Percentiles rank a stretch among this genome's conserved stretches.
Evolutionary conservation across 306 rosid species (phyloP).

Genomic region (Inga oerstediana): DNA sequence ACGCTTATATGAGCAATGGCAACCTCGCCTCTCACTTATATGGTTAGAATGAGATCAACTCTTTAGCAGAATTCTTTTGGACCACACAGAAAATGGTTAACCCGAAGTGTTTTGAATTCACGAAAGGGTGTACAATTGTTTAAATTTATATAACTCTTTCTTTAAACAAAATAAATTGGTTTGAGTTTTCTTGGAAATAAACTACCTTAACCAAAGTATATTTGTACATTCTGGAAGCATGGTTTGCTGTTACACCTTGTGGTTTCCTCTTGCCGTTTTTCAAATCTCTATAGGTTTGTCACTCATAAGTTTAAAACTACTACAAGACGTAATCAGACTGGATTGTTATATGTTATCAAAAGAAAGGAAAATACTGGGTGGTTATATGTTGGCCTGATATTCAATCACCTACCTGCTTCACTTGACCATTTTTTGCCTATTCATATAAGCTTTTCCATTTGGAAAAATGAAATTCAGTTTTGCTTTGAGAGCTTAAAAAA

Average conservation of each 20-base stretch:
- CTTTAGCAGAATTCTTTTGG: slow-evolving; percentile 12
- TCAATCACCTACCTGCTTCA: slow-evolving; percentile 11
- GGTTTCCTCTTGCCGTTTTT: too few relatives aligned
- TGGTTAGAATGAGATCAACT: slow-evolving; percentile 57
- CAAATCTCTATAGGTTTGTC: too few relatives aligned
- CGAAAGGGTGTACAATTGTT: slow-evolving; percentile 3
- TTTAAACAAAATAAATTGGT: background rate
- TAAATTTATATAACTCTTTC: background rate
- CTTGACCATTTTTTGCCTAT: slow-evolving; percentile 16
- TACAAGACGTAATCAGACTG: too few relatives aligned
- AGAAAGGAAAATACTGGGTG: too few relatives aligned
- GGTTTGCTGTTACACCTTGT: too few relatives aligned
- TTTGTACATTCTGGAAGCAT: too few relatives aligned
- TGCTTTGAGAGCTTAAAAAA: background rate
- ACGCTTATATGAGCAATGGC: slow-evolving; percentile 82
- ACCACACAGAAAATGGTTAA: background rate
- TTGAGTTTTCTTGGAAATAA: background rate
- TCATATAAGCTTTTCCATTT: slow-evolving; percentile 6
- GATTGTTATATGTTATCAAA: too few relatives aligned
- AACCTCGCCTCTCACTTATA: slow-evolving; percentile 88
- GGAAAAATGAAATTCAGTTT: slow-evolving; percentile 7
- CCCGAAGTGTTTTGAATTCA: background rate
- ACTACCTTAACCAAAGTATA: too few relatives aligned
- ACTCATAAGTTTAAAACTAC: too few relatives aligned
- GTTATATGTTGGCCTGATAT: background rate